Evolutionary conservation across 371 early-diverging fungal species (phyloP), one percentile per base, ranked within the genome.

Genomic region (Parasitella parasitica): DNA sequence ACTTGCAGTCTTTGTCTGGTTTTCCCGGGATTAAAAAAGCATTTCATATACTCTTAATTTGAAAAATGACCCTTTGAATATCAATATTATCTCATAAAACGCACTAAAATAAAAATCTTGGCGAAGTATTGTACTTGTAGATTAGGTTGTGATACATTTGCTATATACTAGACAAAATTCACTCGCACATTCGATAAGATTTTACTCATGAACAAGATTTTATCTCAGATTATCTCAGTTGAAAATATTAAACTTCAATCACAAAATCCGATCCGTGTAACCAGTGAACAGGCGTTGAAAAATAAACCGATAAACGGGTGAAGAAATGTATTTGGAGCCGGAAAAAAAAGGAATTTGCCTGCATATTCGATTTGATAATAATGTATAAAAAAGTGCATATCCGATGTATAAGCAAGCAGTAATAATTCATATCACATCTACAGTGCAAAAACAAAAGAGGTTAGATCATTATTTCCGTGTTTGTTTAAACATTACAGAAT

Each of bases 331-430:
- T 46, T 24, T 46, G 20, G 46, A 3, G 3, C 1, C 18, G 26
- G 48, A 22, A 36, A 15, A 34, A 54, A 54, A 36, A 22, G 38
- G 38, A 54, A 24, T 54, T 54, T 54, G 37, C 8, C 11, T 20
- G 27, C 38, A 54, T 36, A 38, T 1, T 22, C 9, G 35, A 36
- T n/a, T n/a, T n/a, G n/a, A n/a, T n/a, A n/a, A n/a, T 36, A 36
- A 37, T 54, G 26, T 32, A 54, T 22, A 54, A 26, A 54, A 35
- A 54, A 54, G 54, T 54, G n/a, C 38, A 36, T n/a, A 36, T 35
- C 54, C 54, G 54, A 30, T 16, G n/a, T 43, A 0, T 1, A 12
- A 12, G 16, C 51, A 27, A 50, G 51, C 27, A 50, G 51, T 50
- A 50, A 26, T n/a, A n/a, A 26, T 22, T 54, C 38, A 4, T 15